Base-by-base conservation (phyloP, 305 asterid species). In the Plantago rigida region DNA sequence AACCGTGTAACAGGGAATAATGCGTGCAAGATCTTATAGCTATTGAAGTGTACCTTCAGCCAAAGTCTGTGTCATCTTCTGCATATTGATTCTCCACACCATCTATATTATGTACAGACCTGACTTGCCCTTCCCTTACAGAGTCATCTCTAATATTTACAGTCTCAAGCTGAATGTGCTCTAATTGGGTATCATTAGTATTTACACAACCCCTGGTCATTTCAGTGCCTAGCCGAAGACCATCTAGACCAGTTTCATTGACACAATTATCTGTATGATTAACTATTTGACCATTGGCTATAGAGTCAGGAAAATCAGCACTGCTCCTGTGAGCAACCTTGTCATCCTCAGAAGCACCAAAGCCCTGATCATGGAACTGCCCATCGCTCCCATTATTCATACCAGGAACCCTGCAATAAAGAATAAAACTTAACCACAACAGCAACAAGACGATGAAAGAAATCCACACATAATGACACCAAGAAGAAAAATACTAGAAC, bases 171-270 rank as follows among this genome's bases (percentile, higher is more conserved):
- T 17, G 71, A 51, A 65, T 59, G 63, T 73, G 73, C 56, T 60
- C 73, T 59, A 67, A 60, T 47, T 80, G 79, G 73, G 71, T 58
- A 49, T 73, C 81, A 57, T 73, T 67, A 74, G 74, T 81, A 84
- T 81, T 63, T 79, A 84, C 85, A 80, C 48, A 44, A 56, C 78
- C 83, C 76, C 71, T 59, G 64, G 65, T 77, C 51, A 71, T 71
- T 63, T 69, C 79, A 56, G 72, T 31, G 65, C 75, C 71, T 74
- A 59, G 68, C 69, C 26, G 73, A 76, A 54, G 72, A 67, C 77
- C 93, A 81, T 76, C 64, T 56, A 65, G 69, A 53, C 63, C 73
- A 13, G 46, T 52, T 59, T 71, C 80, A 44, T 74, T 77, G 26
- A 47, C 68, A 53, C 69, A 78, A 56, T 66, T 71, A 28, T 69